Percentiles rank a stretch among this genome's conserved stretches.
Conservation (phyloP, 768 basidiomycete genomes). For the Royoungia palumana region DNA sequence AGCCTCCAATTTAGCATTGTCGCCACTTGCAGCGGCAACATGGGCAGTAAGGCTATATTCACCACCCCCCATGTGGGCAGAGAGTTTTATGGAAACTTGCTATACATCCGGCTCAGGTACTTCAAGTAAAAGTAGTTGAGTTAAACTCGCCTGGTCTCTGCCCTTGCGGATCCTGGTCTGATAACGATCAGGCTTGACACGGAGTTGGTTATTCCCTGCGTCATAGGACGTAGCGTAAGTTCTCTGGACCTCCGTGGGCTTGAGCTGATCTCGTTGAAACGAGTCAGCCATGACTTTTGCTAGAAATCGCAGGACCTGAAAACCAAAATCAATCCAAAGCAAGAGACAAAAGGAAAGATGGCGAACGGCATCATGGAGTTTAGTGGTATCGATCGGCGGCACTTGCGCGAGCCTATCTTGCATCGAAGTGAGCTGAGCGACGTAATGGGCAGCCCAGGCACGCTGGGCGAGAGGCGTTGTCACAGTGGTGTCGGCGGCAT, state of each 20-base stretch:
- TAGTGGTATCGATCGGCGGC: conserved; percentile 25
- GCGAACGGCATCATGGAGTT: conserved; percentile 20
- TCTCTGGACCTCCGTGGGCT: conserved; percentile 24
- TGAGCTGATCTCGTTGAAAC: conserved; percentile 26
- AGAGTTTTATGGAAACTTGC: conserved; percentile 23
- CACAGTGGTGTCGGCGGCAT: background rate
- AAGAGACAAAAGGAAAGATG: background rate
- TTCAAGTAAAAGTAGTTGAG: background rate
- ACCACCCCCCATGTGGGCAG: conserved; percentile 17
- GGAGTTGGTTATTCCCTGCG: conserved; percentile 11
- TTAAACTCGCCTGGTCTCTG: conserved; percentile 35
- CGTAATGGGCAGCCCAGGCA: conserved; percentile 32
- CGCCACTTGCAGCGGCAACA: conserved; percentile 11
- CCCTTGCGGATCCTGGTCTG: conserved; percentile 32
- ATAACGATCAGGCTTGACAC: conserved; percentile 25
- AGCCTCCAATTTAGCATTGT: conserved; percentile 20
- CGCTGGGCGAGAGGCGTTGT: conserved; percentile 25
- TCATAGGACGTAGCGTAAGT: conserved; percentile 17
- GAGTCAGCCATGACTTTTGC: conserved; percentile 24
- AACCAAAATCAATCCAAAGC: background rate
- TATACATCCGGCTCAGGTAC: conserved; percentile 1
- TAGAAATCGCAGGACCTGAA: conserved; percentile 26
- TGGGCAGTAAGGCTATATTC: conserved; percentile 22
- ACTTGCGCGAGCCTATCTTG: conserved; percentile 21
- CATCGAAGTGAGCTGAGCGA: conserved; percentile 23